Evolutionary conservation across 2,329 filamentous ascomycete genomes (phyloP).

Genomic region (Trichoderma atrobrunneum): DNA sequence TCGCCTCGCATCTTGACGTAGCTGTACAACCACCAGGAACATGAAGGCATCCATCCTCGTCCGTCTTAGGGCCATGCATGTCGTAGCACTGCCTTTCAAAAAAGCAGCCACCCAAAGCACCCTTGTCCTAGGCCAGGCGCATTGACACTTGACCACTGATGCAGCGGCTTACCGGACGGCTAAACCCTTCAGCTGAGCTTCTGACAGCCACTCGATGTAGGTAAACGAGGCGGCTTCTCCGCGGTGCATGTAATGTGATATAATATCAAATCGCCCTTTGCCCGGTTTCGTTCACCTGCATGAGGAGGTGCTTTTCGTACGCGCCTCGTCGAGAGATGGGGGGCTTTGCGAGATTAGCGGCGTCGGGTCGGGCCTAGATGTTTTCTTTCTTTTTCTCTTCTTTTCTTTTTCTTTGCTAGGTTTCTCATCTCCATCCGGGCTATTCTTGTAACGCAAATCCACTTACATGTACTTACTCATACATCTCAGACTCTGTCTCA

Average conservation of each 20-base stretch:
- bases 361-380: no score
- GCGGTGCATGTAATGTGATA: not conserved
- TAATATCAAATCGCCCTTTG: not conserved
- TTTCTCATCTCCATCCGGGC: not conserved
- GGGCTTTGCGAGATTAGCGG: not conserved
- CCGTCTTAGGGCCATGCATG: not conserved
- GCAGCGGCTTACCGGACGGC: not conserved
- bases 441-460: not conserved
- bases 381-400: not conserved
- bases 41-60: not conserved
- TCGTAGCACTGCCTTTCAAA: not conserved
- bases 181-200: slow-evolving; percentile 1
- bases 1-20: not conserved
- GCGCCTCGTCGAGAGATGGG: slow-evolving; percentile 8
- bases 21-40: not conserved
- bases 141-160: not conserved
- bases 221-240: not conserved
- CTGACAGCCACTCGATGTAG: not conserved
- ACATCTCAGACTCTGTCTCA: not conserved
- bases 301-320: not conserved
- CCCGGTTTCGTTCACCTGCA: not conserved
- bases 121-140: not conserved
- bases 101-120: not conserved
- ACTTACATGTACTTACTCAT: not conserved
- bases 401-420: not conserved